Base-by-base conservation (phyloP, 2,329 filamentous ascomycete genomes). In the Geosmithia putterillii region DNA sequence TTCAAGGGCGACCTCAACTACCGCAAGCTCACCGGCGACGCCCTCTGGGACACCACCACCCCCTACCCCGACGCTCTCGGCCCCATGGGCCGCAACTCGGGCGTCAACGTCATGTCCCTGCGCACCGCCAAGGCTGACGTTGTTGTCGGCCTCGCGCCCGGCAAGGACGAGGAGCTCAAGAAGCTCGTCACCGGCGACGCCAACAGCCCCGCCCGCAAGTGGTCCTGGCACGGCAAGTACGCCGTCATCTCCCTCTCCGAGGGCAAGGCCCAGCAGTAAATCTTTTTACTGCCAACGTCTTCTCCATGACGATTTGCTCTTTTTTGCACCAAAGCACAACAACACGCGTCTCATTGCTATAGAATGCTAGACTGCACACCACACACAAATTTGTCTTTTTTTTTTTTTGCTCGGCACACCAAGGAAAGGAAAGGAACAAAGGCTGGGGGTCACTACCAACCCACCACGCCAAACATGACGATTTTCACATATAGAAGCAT, bases 1-100 rank as follows among this genome's bases (percentile, higher is more conserved):
- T 96, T 96, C 71, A 98, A 98, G 70, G 92, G 92, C 3, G 92
- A 98, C 58, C 61, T 98, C 52, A 98, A 98, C 66, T 98, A 96
- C 63, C 74, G 92, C 47, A 98, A 98, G 63, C 63, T 98, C 51
- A 88, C 83, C 23, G 84, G 79, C 41, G 92, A 98, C 70, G 61
- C 61, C 44, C 54, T 52, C 46, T 98, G 92, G 92, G 79, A 88
- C 52, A 73, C 90, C 2, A 87, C 88, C 0, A 96, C 90, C 1
- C 81, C 86, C 0, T 96, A 96, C 63, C 70, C 73, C 2, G 73
- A 83, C 48, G 89, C 92, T 1, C 81, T 98, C 46, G 92, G 92
- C 1, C 86, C 88, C 0, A 67, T 98, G 42, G 90, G 90, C 0
- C 78, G 79, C 0, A 77, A 76, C 0, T 95, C 87, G 0, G 88